These are phyloP conservation scores for Fusarium cicatricum DNA, from an alignment of 2,329 filamentous ascomycete genomes.

Conservation along the genomic window DNA sequence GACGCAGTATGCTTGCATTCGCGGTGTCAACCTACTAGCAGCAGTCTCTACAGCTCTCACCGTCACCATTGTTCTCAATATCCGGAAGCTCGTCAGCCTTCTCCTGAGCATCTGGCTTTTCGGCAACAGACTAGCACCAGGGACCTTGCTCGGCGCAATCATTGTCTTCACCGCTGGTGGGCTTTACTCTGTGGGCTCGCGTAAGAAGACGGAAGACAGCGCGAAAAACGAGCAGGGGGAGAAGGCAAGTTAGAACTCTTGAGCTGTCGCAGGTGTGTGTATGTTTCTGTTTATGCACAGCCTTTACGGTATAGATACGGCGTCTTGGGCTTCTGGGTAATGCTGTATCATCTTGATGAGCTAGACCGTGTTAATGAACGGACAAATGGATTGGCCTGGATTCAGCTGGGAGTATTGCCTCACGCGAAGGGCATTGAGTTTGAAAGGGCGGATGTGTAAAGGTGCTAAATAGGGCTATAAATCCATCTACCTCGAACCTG, in stretches of 20 bases:
- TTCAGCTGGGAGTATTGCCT: no score
- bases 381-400: background rate
- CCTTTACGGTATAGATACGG: constrained; percentile 14
- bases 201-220: constrained; percentile 24
- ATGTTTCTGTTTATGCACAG: background rate
- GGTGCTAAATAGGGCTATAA: no score
- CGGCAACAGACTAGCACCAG: constrained; percentile 79
- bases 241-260: constrained; percentile 28
- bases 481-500: no score
- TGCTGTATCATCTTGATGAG: background rate
- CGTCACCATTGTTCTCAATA: constrained; percentile 95
- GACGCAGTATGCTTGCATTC: constrained; percentile 94
- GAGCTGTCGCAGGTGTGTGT: background rate
- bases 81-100: constrained; percentile 91
- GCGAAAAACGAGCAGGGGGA: background rate
- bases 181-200: constrained; percentile 81
- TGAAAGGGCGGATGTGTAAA: no score
- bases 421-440: no score
- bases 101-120: constrained; percentile 94
- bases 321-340: constrained; percentile 1
- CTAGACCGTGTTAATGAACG: background rate
- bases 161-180: constrained; percentile 93
- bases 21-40: constrained; percentile 93
- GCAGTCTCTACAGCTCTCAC: constrained; percentile 90
- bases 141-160: constrained; percentile 81